Percentiles rank a stretch among this genome's conserved stretches.
Evolutionary conservation across 1,139 yeast genomes (phyloP).

Genomic region (Hemisphaericaspora subhashii): DNA sequence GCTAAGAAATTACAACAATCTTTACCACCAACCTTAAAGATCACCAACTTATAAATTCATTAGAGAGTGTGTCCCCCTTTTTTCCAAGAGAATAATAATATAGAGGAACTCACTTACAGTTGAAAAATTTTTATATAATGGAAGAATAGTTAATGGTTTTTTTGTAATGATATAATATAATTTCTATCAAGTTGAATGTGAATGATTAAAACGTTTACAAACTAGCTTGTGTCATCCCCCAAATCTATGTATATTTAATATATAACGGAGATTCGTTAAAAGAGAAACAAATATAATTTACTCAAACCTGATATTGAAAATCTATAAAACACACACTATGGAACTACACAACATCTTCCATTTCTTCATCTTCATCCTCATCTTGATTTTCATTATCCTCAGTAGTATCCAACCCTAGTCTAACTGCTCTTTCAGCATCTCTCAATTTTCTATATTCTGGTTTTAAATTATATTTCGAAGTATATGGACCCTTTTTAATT

Average conservation of each 20-base stretch:
- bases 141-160: constrained; percentile 4
- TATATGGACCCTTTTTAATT: constrained; percentile 94
- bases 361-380: constrained; percentile 49
- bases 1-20: constrained; percentile 98
- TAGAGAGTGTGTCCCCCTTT: too few relatives aligned
- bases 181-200: constrained; percentile 1
- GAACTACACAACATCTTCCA: constrained; percentile 32
- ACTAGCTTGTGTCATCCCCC: constrained; percentile 6
- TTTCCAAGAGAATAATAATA: too few relatives aligned
- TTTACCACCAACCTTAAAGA: constrained; percentile 91
- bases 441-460: constrained; percentile 85
- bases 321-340: neutral
- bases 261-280: constrained; percentile 9
- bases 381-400: constrained; percentile 48
- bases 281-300: neutral
- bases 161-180: constrained; percentile 3
- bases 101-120: too few relatives aligned
- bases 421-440: constrained; percentile 73
- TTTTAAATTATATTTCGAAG: constrained; percentile 84
- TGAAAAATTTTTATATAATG: constrained; percentile 2
- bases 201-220: too few relatives aligned
- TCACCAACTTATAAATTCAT: constrained; percentile 59
- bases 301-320: neutral
- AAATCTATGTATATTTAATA: constrained; percentile 11
- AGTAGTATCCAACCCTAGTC: constrained; percentile 44